A percentile compares a stretch with the other conserved stretches of the same genome.
phyloP scores from a whole-genome alignment of 306 rosid species.

The Bauhinia variegata region DNA sequence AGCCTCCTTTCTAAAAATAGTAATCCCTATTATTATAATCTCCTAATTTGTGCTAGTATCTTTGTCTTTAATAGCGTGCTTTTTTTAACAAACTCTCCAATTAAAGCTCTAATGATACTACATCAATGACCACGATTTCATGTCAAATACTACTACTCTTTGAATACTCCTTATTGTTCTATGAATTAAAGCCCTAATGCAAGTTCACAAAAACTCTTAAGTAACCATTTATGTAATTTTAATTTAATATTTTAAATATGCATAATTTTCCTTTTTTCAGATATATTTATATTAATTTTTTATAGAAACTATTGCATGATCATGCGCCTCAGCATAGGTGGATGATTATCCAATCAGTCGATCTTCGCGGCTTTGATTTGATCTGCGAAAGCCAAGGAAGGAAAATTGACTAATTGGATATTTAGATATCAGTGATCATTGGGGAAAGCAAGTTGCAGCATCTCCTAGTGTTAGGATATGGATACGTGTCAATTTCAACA shows the following conservation, averaged over 20 bases:
- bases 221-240: too few relatives aligned
- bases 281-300: too few relatives aligned
- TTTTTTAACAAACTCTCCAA: slow-evolving; percentile 30
- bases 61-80: slow-evolving; percentile 14
- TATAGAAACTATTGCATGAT: too few relatives aligned
- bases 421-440: background rate
- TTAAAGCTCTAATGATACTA: background rate
- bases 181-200: too few relatives aligned
- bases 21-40: background rate
- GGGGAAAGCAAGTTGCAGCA: slow-evolving; percentile 19
- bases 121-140: background rate
- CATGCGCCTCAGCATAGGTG: background rate
- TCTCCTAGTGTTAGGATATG: slow-evolving; percentile 20
- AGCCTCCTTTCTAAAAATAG: slow-evolving; percentile 20
- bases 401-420: background rate
- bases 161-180: too few relatives aligned
- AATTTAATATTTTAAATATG: too few relatives aligned
- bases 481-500: slow-evolving; percentile 27
- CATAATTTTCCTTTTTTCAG: too few relatives aligned
- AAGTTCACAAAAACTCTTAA: too few relatives aligned
- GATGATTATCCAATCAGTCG: background rate
- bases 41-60: background rate
- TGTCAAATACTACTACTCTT: too few relatives aligned
- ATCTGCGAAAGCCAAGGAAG: background rate
- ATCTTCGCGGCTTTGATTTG: background rate